Evolutionary conservation across 2,329 filamentous ascomycete genomes (phyloP), one percentile per base, ranked within the genome.

Genomic region (Fusarium tjaetaba): DNA sequence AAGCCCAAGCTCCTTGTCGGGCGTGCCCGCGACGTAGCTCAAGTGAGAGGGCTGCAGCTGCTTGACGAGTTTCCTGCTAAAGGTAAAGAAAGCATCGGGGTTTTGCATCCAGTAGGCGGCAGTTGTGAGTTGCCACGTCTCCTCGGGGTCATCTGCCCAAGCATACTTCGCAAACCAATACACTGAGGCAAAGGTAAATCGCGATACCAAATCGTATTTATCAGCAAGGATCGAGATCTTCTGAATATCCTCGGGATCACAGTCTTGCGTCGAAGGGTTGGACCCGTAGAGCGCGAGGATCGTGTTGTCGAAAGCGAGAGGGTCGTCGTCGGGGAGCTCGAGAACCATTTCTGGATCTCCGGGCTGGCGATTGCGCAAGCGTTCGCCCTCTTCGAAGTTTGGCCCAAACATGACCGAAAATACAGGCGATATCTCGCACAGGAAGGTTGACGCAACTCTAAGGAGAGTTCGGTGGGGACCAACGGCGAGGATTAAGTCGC

Each of bases 401-500:
- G 65, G 59, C 2, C 62, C 61, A 13, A 75, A 65, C 69, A 75
- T 75, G 1, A 61, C 72, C 2, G 46, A 24, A 6, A 75, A 71
- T 1, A 73, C 62, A 1, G 62, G 69, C 20, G 72, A 75, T 15
- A 71, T 65, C 4, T 67, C 48, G 38, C 61, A 73, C 4, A 82
- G 53, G 15, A 79, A 70, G 38, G 62, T 52, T 1, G 73, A 78
- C 20, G 70, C 51, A 7, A 78, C 59, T 14, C 41, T 58, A 2
- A 75, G 30, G 45, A 66, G 65, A 32, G 39, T 57, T 34, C 64
- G 52, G 32, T 52, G 38, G 28, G 48, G 48, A 4, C 65, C 73
- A n/a, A 74, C 67, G 5, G 71, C 51, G 22, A 78, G 68, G 10
- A 77, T 48, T 38, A 70, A 14, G 24, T 78, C 74, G 24, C 68